Base-by-base conservation (phyloP, 2,329 filamentous ascomycete genomes). In the Bretziella fagacearum region DNA sequence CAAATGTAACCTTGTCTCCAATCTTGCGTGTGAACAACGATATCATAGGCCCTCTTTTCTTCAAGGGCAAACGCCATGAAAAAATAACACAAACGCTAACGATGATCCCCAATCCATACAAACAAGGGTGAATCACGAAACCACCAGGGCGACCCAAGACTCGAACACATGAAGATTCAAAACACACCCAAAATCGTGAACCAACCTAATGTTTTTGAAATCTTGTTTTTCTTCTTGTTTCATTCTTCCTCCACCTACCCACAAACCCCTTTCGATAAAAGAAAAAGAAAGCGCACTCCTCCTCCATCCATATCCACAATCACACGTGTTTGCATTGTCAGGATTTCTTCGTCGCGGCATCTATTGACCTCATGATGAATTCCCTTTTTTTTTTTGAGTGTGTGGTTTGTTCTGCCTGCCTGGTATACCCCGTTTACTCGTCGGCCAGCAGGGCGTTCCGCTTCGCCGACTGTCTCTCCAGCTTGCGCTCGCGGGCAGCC, bases 401-500 rank as follows among this genome's bases (percentile, higher is more conserved):
- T 44, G 46, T 41, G 48, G 39, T 48, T 51, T 51, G 48, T 51
- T 50, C 44, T 52, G 47, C 45, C 40, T 52, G 43, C 37, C 43
- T 46, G 48, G 40, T 49, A 22, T 49, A 41, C 46, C 29, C 46
- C 37, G 43, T 51, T 48, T 72, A 71, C 61, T 73, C 71, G 53
- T 62, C 75, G 62, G 86, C 84, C 62, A 81, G 65, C 67, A 93
- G 67, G 63, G 84, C 86, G 64, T 77, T 81, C 68, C 86, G 79
- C 89, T 98, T 98, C 68, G 82, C 80, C 65, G 73, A 68, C 66
- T 81, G 77, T 70, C 93, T 84, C 77, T 94, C 85, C 70, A 80
- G 71, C 81, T 91, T 91, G 76, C 91, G 82, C 82, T 96, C 91
- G 73, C 91, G 86, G 62, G 91, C 91, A 65, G 91, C 91, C 87